phyloP scores from a whole-genome alignment of 192 early-diverging fungal genomes.

The Linnemannia exigua region DNA sequence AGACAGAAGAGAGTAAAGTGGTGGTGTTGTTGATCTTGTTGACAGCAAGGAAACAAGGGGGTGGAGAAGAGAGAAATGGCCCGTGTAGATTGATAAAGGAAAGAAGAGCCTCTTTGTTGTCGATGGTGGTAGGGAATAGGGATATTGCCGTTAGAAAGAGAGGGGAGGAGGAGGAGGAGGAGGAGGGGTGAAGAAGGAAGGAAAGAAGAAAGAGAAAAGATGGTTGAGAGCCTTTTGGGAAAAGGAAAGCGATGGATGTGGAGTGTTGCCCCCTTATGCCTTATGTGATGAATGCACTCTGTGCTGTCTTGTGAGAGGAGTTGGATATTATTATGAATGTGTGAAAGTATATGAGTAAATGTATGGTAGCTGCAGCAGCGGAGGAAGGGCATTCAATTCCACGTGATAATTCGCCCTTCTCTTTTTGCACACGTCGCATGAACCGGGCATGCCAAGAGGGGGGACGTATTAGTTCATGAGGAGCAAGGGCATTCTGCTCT shows the following conservation, averaged over 20 bases:
- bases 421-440: not conserved
- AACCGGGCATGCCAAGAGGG: not conserved
- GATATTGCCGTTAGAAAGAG: not conserved
- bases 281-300: no score
- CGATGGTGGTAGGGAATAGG: no score
- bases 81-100: slow-evolving; percentile 1
- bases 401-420: not conserved
- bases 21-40: not conserved
- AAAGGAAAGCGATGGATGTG: not conserved
- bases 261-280: not conserved
- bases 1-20: not conserved
- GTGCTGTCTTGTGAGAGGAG: no score
- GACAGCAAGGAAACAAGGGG: not conserved
- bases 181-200: not conserved
- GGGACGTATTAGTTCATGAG: no score
- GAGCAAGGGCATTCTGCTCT: not conserved
- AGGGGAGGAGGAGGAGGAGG: slow-evolving; percentile 7
- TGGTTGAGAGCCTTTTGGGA: not conserved
- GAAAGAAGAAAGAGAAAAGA: not conserved
- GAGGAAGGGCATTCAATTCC: not conserved
- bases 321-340: no score
- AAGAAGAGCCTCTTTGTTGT: not conserved
- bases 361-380: not conserved
- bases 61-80: not conserved
- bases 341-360: no score